Evolutionary conservation across 2,329 filamentous ascomycete genomes (phyloP).

Genomic region (Colletotrichum cordylinicola): DNA sequence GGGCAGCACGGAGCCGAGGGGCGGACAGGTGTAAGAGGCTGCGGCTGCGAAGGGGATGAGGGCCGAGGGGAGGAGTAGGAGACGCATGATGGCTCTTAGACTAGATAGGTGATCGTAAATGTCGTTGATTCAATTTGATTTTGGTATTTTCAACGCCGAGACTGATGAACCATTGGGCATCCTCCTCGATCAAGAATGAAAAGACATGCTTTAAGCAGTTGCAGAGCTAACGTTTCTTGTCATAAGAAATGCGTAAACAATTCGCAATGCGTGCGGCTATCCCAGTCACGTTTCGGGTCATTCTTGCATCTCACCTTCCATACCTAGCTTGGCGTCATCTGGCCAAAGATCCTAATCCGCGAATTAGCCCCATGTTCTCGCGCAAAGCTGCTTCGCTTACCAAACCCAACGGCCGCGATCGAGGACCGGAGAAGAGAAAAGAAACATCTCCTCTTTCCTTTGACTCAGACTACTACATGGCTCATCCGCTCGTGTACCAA

Average conservation of each 20-base stretch:
- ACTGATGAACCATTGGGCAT: neutral
- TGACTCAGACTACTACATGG: neutral
- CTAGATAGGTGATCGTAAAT: neutral
- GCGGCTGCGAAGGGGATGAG: neutral
- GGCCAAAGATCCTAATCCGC: neutral
- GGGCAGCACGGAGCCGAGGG: constrained; percentile 19
- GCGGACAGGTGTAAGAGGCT: constrained; percentile 6
- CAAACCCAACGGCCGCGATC: neutral
- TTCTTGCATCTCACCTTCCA: neutral
- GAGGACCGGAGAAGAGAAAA: neutral
- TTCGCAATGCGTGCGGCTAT: neutral
- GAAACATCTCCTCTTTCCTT: neutral
- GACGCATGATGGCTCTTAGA: neutral
- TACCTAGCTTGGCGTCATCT: neutral
- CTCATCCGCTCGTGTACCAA: neutral
- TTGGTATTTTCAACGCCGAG: neutral
- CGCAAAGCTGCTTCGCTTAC: neutral
- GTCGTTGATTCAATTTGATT: neutral
- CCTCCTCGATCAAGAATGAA: neutral
- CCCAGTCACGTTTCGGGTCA: neutral
- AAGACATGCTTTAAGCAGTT: neutral
- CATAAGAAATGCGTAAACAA: neutral
- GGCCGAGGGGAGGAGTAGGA: neutral
- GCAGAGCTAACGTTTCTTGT: neutral
- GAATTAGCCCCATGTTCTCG: neutral